These are phyloP conservation scores for Collybia sordida DNA, from an alignment of 768 basidiomycete genomes.

Conservation along the genomic window DNA sequence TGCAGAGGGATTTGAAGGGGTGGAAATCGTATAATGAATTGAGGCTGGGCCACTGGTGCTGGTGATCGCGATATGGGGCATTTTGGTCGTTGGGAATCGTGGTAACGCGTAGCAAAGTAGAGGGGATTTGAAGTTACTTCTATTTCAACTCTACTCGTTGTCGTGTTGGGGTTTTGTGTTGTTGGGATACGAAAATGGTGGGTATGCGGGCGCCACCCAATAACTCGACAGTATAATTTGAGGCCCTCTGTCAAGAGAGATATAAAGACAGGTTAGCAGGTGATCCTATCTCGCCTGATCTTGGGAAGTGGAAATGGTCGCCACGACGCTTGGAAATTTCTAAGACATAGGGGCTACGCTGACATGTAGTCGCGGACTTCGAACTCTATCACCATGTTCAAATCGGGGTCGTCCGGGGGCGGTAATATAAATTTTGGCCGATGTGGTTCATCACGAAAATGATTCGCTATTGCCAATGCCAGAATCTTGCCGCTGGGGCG, in stretches of 20 bases:
- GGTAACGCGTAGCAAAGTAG: background rate
- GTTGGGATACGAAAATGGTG: background rate
- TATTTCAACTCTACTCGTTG: background rate
- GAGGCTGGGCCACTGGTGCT: constrained; percentile 25
- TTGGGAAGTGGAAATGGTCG: background rate
- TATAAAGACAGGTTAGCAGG: too few relatives aligned
- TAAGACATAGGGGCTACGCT: too few relatives aligned
- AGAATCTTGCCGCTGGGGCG: too few relatives aligned
- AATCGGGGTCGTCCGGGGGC: too few relatives aligned
- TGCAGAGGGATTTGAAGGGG: constrained; percentile 27
- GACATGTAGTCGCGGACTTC: too few relatives aligned
- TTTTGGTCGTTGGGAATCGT: constrained; percentile 8
- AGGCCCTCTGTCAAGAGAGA: too few relatives aligned
- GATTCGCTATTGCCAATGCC: too few relatives aligned
- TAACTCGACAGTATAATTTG: too few relatives aligned
- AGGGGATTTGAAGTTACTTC: background rate
- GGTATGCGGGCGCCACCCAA: constrained; percentile 1
- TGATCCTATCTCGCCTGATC: background rate
- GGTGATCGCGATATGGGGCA: constrained; percentile 30
- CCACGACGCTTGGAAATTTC: too few relatives aligned
- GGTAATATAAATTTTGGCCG: too few relatives aligned
- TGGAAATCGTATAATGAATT: constrained; percentile 37
- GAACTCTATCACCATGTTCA: too few relatives aligned
- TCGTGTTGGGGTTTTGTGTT: constrained; percentile 2
- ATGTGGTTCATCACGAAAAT: too few relatives aligned